A percentile compares a stretch with the other conserved stretches of the same genome.
Evolutionary conservation across 2,329 filamentous ascomycete genomes (phyloP).

Genomic region (Trichoderma guizhouense): DNA sequence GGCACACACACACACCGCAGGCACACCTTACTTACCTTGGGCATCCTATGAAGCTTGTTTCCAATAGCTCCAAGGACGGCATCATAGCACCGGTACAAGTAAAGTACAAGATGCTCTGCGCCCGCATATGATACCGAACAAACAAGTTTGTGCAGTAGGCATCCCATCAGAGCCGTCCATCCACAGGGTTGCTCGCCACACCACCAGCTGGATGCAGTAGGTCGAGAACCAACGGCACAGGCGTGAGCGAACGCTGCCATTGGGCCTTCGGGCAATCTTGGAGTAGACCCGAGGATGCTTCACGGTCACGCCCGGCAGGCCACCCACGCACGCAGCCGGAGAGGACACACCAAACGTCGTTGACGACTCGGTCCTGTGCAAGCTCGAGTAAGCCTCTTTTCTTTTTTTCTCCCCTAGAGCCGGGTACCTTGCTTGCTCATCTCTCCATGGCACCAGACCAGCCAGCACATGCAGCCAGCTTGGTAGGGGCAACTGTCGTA

Average conservation of each 20-base stretch:
- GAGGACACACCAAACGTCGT: neutral
- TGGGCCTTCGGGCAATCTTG: constrained; percentile 12
- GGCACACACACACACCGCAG: neutral
- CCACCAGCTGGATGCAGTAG: constrained; percentile 20
- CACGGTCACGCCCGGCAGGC: neutral
- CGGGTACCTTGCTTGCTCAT: constrained; percentile 16
- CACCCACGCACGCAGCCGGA: neutral
- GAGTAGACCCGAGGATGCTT: constrained; percentile 16
- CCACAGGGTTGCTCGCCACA: constrained; percentile 11
- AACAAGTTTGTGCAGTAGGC: neutral
- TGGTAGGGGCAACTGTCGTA: neutral
- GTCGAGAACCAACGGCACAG: constrained; percentile 16
- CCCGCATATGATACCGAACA: constrained; percentile 10
- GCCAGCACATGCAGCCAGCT: neutral
- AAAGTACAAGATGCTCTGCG: neutral
- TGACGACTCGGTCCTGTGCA: neutral
- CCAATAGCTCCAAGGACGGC: neutral
- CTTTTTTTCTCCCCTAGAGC: neutral
- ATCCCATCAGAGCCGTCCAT: constrained; percentile 12
- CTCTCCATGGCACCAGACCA: neutral
- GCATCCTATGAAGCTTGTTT: constrained; percentile 6
- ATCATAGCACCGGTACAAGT: neutral
- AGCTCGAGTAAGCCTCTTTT: neutral
- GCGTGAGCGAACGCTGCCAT: neutral
- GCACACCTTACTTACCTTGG: constrained; percentile 8